Conservation (phyloP, 768 basidiomycete species). For the Filobasidium floriforme region DNA sequence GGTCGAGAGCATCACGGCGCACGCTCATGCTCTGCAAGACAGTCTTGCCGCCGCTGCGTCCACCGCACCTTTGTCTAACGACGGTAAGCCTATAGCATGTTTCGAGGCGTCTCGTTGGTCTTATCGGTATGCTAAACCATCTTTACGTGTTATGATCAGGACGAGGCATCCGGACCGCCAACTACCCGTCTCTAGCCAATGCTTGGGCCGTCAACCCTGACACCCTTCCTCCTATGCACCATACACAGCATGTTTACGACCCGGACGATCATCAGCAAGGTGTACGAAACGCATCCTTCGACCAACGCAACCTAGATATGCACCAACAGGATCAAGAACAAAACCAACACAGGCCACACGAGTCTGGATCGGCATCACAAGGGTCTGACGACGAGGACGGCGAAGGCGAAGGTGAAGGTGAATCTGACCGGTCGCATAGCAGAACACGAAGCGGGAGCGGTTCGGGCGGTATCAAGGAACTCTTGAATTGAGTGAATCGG, state of each 20-base stretch:
- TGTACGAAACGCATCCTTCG: too few relatives aligned
- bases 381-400: too few relatives aligned
- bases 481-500: not conserved
- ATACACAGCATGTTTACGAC: not conserved
- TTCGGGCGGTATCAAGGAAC: slow-evolving; percentile 10
- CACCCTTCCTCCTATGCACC: not conserved
- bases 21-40: not conserved
- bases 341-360: not conserved
- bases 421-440: not conserved
- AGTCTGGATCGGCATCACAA: not conserved
- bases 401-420: not conserved
- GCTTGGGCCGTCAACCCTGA: not conserved
- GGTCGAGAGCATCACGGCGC: not conserved
- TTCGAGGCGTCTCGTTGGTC: not conserved
- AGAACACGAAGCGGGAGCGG: slow-evolving; percentile 1
- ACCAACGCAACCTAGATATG: too few relatives aligned
- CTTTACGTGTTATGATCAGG: not conserved
- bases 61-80: not conserved
- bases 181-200: too few relatives aligned
- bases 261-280: not conserved
- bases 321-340: too few relatives aligned
- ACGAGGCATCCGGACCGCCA: not conserved
- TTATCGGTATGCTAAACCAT: not conserved
- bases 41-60: not conserved
- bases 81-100: not conserved